Conservation (phyloP, 306 rosid species). For the Clitoria ternatea region DNA sequence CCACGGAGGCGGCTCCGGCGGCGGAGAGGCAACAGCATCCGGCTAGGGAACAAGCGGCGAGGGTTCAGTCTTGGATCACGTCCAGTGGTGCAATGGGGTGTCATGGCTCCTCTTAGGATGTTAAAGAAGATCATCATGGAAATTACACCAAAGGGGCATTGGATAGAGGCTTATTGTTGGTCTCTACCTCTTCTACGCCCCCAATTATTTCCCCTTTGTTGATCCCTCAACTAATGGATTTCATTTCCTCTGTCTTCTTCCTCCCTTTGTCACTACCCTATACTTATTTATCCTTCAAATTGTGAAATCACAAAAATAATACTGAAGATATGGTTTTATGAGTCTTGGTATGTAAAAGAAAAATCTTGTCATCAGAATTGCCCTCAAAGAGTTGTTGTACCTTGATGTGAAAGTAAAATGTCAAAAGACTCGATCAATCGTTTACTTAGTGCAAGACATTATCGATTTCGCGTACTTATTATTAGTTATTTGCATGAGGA, state of each 20-base stretch:
- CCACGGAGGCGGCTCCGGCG: conserved; percentile 50
- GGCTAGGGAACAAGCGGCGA: conserved; percentile 73
- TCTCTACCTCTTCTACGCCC: conserved; percentile 78
- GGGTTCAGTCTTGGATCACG: conserved; percentile 64
- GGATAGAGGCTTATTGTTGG: conserved; percentile 63
- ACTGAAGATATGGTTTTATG: not conserved
- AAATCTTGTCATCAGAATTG: not conserved
- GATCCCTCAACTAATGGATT: conserved; percentile 20
- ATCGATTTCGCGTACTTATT: no score
- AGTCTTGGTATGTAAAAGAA: not conserved
- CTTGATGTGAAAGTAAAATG: conserved; percentile 22
- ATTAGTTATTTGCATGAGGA: no score
- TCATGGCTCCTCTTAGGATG: conserved; percentile 60
- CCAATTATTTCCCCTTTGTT: conserved; percentile 80
- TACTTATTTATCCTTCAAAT: not conserved
- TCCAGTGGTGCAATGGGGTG: conserved; percentile 62
- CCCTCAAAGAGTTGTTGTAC: not conserved
- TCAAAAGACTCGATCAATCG: not conserved
- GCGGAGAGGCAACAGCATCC: conserved; percentile 53
- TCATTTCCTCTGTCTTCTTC: not conserved
- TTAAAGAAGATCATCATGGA: conserved; percentile 68
- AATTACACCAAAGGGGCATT: conserved; percentile 58
- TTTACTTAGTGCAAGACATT: not conserved
- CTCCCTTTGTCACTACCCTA: not conserved
- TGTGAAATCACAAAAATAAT: not conserved